Evolutionary conservation across 176 grass and related monocot genomes (phyloP), one percentile per base, ranked within the genome.

Genomic region (Neostapfia colusana): DNA sequence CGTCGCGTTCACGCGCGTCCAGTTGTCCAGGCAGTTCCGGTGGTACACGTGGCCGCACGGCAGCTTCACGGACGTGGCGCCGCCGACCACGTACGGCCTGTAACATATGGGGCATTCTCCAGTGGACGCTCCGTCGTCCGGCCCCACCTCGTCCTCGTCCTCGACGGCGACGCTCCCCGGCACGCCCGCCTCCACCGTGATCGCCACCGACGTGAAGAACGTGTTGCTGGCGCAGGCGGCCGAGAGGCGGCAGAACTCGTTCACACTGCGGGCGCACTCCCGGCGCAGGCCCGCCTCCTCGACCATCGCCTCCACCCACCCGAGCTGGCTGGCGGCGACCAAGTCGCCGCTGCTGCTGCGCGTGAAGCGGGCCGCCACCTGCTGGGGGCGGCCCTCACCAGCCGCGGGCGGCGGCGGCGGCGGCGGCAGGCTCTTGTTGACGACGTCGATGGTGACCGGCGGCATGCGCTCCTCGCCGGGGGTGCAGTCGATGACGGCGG

Each of bases 41-140:
- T 80, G 78, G 54, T 70, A 69, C 40, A 8, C 4, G 53, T 80
- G 78, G 18, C 26, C 9, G 78, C 78, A 80, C 54, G 40, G 4
- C 40, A 48, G 64, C 17, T 23, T 16, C 27, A 23, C 7, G 40
- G 20, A 15, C 40, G 48, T 51, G 4, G 17, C 48, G 48, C 17
- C 6, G 17, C 48, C 48, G 48, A 51, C 17, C 48, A 51, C 48
- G 48, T 51, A 51, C 17, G 4, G 5, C 48, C 0, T 51, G 48
- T 51, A 51, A 7, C 48, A 51, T 6, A 51, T 51, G 48, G 17
- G 5, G 48, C 48, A 20, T 6, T 51, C 77, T 3, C 18, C 77
- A 10, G 9, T 36, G 7, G 0, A 46, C 6, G 9, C 63, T 8
- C 54, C 72, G 13, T 49, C 46, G n/a, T 48, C 45, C 45, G 45